A percentile compares a stretch with the other conserved stretches of the same genome.
Evolutionary conservation across 106 monocot species (phyloP).

Genomic region (Cymbidium sinense): DNA sequence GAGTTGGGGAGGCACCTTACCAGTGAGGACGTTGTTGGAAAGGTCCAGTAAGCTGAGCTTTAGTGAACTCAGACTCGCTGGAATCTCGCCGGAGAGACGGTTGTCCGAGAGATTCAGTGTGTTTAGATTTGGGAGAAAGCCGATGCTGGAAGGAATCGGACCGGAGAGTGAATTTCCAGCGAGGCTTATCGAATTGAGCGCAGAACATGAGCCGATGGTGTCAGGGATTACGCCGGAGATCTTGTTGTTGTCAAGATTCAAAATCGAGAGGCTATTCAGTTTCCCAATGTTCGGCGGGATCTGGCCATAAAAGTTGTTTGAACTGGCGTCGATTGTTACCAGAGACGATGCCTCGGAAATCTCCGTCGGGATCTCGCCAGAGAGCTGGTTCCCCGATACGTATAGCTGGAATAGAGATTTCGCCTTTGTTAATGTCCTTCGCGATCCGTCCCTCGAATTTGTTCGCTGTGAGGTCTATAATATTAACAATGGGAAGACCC

Average conservation of each 20-base stretch:
- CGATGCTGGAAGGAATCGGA: constrained; percentile 33
- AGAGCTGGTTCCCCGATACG: constrained; percentile 31
- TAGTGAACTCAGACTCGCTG: constrained; percentile 16
- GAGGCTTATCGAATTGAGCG: constrained; percentile 34
- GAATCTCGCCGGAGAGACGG: constrained; percentile 39
- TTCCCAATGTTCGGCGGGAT: constrained; percentile 38
- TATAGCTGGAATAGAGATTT: constrained; percentile 31
- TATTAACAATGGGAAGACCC: constrained; percentile 40
- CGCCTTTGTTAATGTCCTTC: constrained; percentile 27
- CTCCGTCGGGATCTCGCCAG: constrained; percentile 43
- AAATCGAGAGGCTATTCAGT: constrained; percentile 21
- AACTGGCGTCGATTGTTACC: constrained; percentile 21
- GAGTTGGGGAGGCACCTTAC: constrained; percentile 17
- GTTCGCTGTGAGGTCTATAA: constrained; percentile 46
- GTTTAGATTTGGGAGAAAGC: constrained; percentile 25
- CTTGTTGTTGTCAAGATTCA: constrained; percentile 21
- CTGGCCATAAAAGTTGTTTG: constrained; percentile 31
- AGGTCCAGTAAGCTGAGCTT: constrained; percentile 29
- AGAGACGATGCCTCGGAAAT: constrained; percentile 36
- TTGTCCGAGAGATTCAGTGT: constrained; percentile 38
- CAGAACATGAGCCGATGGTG: constrained; percentile 17
- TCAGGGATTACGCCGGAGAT: constrained; percentile 44
- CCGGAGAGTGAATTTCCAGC: constrained; percentile 40
- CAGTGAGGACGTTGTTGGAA: constrained; percentile 27
- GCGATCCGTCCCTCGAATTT: constrained; percentile 30